Evolutionary conservation across 805 yeast species (phyloP).

Genomic region (Schwanniomyces occidentalis): DNA sequence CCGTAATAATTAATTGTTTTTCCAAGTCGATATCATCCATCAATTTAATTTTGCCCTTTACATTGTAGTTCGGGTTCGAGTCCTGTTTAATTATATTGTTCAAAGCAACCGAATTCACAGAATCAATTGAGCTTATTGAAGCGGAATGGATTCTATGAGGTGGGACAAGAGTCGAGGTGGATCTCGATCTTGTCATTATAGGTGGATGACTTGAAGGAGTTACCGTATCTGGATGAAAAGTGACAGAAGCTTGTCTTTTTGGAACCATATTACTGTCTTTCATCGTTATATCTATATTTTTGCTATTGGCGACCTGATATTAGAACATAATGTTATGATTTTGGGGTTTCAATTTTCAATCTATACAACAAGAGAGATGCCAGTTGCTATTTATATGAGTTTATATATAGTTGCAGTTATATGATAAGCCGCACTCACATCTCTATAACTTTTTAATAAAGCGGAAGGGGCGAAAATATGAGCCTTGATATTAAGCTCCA

Average conservation of each 20-base stretch:
- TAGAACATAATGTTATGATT: too few species aligned
- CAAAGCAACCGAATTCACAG: constrained; percentile 12
- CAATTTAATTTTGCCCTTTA: constrained; percentile 25
- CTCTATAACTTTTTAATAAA: too few species aligned
- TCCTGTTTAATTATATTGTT: constrained; percentile 13
- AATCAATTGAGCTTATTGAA: constrained; percentile 12
- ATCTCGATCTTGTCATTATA: constrained; percentile 11
- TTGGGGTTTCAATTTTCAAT: too few species aligned
- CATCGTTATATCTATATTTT: not conserved
- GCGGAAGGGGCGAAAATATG: too few species aligned
- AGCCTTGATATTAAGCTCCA: too few species aligned
- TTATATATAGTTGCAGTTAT: too few species aligned
- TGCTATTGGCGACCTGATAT: not conserved
- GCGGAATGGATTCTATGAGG: constrained; percentile 23
- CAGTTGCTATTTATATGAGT: too few species aligned
- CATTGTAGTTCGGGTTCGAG: not conserved
- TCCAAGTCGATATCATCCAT: constrained; percentile 36
- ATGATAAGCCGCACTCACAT: too few species aligned
- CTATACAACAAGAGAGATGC: too few species aligned
- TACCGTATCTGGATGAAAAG: not conserved
- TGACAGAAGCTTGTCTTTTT: constrained; percentile 1
- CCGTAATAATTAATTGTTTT: constrained; percentile 35
- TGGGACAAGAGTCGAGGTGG: constrained; percentile 10
- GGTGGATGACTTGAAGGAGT: not conserved
- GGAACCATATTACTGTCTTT: not conserved